Evolutionary conservation across 1,284 basidiomycete genomes (phyloP), one percentile per base, ranked within the genome.

Genomic region (Sanghuangporus baumii): DNA sequence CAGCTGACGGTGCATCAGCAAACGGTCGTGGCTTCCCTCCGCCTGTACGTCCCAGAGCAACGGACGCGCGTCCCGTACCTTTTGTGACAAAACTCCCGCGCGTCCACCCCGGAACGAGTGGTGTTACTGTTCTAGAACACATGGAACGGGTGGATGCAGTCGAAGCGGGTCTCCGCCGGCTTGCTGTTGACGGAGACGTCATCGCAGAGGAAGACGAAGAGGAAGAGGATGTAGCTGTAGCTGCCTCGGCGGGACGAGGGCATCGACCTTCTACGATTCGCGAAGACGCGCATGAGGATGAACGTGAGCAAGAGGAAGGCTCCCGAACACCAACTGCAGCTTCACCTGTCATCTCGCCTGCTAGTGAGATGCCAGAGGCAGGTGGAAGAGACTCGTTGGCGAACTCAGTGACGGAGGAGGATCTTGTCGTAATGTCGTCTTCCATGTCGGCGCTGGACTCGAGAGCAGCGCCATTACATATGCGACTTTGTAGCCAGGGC

Each of bases 81-180:
- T 91, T 93, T 72, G 84, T 86, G 16, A 83, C 84, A 31, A 91
- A 89, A 73, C 88, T 89, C 72, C 84, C 89, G 69, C 81, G 85
- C 56, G 84, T 92, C 31, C 89, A 91, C 70, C 89, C 89, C 40
- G 89, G 88, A 51, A 91, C 89, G 37, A 91, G 88, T 2, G 91
- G 88, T 23, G 90, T 93, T 34, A 87, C 86, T 3, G 86, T 92
- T 54, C 78, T 93, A 34, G 90, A 91, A 69, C 90, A 93, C 68
- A 79, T 93, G 68, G 90, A 93, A 70, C 83, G 88, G 41, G 73
- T 93, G 48, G 91, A 93, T 70, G 87, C 85, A 9, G 90, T 92
- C 18, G 90, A 92, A 68, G 88, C 88, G 8, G 85, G 89, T 64
- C 72, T 92, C 63, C 86, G 90, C 70, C 78, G 88, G 48, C 79